Base-by-base conservation (phyloP, 371 early-diverging fungal genomes). In the Actinomucor elegans region DNA sequence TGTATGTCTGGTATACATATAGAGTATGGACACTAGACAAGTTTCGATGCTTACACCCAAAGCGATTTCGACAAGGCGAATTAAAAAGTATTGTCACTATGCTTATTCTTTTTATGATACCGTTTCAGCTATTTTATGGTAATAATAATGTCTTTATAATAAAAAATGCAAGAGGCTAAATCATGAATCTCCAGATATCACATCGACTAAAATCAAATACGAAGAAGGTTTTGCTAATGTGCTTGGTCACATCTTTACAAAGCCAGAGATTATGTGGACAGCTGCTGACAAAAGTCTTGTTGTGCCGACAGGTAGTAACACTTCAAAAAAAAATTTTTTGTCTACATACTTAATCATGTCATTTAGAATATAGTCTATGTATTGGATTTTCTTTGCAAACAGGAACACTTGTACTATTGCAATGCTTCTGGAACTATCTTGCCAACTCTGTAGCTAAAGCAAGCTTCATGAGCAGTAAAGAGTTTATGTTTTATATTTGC, bases 371-470 rank as follows among this genome's bases (percentile, higher is more conserved):
- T 24, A 56, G 57, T 12, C 38, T 68, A 12, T 66, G 66, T 40
- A 63, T 66, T 36, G 66, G 75, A 5, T 70, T 79, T 33, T 64
- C 77, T 10, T 48, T 79, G 29, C 79, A 79, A 63, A 76, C 70
- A 68, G 73, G 75, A 12, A 75, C 71, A 4, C 51, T 79, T 10
- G 60, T 75, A 5, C 56, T 79, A 12, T 48, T 79, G 12, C 80
- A 79, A 59, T 75, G 77, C 27, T 79, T 79, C 49, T 79, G 80
- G 80, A 77, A 79, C 23, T 79, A 79, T 38, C 59, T 77, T 34
- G 66, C 77, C 10, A 70, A 77, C 20, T 66, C 74, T 18, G 77
- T 79, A 20, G 77, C 75, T 17, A 72, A 70, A 48, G 61, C 59
- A 14, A 67, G 64, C 24, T 77, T 79, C 38, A 79, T 79, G 75